A percentile compares a stretch with the other conserved stretches of the same genome.
These are phyloP conservation scores for Neonectria faginata DNA, from an alignment of 2,329 filamentous ascomycete genomes.

Conservation along the genomic window DNA sequence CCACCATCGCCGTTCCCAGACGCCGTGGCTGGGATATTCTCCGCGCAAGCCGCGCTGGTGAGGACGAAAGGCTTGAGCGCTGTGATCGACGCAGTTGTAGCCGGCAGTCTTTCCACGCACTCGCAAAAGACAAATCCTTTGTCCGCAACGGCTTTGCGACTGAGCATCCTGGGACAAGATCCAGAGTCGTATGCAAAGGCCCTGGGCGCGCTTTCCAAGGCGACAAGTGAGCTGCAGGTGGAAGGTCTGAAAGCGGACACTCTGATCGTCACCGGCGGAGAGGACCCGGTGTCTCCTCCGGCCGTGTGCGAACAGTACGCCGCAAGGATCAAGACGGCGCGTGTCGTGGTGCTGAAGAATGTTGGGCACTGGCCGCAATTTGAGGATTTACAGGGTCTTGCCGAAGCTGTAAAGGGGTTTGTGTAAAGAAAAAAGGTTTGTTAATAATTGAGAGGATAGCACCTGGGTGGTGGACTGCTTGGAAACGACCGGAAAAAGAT, in stretches of 20 bases:
- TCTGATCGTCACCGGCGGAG: conserved; percentile 58
- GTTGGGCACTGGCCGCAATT: conserved; percentile 65
- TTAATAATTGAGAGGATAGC: background rate
- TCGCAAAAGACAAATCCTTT: conserved; percentile 50
- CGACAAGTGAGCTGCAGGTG: conserved; percentile 49
- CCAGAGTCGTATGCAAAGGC: conserved; percentile 68
- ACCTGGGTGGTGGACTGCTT: background rate
- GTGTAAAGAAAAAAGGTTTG: background rate
- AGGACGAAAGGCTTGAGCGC: conserved; percentile 58
- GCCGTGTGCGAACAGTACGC: conserved; percentile 49
- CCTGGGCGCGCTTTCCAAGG: conserved; percentile 60
- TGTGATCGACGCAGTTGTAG: conserved; percentile 54
- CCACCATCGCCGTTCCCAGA: conserved; percentile 58
- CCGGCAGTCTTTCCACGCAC: conserved; percentile 24
- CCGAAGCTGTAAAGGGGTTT: conserved; percentile 36
- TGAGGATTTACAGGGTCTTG: conserved; percentile 56
- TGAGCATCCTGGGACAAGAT: conserved; percentile 60
- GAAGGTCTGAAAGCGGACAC: conserved; percentile 48
- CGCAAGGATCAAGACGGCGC: conserved; percentile 43
- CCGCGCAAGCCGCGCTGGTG: conserved; percentile 53
- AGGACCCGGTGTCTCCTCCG: conserved; percentile 58
- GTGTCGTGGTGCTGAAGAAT: conserved; percentile 51
- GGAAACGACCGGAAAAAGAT: background rate
- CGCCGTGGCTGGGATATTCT: conserved; percentile 46
- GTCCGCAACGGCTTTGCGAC: conserved; percentile 54